A percentile compares a stretch with the other conserved stretches of the same genome.
phyloP scores from a whole-genome alignment of 495 filamentous ascomycete genomes.

The Penicillium paradoxum region DNA sequence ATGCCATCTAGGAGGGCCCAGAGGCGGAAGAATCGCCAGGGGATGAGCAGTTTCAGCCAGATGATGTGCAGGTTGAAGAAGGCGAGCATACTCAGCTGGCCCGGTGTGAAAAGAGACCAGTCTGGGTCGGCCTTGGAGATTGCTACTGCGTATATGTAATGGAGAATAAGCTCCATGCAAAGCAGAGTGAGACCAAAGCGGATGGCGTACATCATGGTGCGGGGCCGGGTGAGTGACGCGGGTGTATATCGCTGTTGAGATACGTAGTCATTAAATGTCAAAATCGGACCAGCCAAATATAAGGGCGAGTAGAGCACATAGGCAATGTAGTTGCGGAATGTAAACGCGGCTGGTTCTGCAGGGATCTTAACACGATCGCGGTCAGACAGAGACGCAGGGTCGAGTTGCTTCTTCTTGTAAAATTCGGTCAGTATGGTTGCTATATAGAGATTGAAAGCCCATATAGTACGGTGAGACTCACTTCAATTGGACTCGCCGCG shows the following conservation, averaged over 20 bases:
- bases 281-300: constrained; percentile 86
- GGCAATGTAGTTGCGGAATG: constrained; percentile 76
- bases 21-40: constrained; percentile 96
- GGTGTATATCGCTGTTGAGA: constrained; percentile 74
- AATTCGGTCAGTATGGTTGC: constrained; percentile 47
- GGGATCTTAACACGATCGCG: constrained; percentile 77
- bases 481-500: constrained; percentile 72
- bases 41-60: constrained; percentile 95
- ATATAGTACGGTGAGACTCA: constrained; percentile 42
- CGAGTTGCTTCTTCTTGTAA: constrained; percentile 96
- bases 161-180: constrained; percentile 89
- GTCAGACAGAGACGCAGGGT: constrained; percentile 79
- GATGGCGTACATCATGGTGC: constrained; percentile 73
- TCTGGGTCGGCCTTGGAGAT: constrained; percentile 76
- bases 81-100: constrained; percentile 84
- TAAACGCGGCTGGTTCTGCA: constrained; percentile 62
- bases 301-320: constrained; percentile 89
- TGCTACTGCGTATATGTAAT: constrained; percentile 89
- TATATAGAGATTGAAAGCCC: constrained; percentile 1
- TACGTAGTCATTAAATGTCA: constrained; percentile 98
- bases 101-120: constrained; percentile 81
- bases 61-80: constrained; percentile 97
- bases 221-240: constrained; percentile 56
- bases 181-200: constrained; percentile 79
- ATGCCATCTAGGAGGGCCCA: constrained; percentile 87